phyloP scores from a whole-genome alignment of 176 grass and related monocot genomes.

The Microstegium vimineum region DNA sequence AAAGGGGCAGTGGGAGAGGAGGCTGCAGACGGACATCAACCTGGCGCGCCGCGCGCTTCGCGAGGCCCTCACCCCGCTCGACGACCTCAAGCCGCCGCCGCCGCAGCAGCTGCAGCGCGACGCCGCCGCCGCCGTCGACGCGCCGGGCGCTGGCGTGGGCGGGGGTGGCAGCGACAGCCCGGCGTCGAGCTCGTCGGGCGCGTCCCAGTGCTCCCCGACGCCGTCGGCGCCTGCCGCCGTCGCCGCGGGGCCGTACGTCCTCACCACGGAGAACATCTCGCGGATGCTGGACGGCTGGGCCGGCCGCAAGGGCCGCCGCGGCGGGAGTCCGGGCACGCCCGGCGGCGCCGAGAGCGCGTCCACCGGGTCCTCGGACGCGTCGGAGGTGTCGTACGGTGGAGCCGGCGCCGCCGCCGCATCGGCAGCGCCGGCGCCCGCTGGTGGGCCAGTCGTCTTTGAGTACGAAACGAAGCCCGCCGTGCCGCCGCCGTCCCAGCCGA shows the following conservation, averaged over 20 bases:
- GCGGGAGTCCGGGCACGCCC: slow-evolving; percentile 3
- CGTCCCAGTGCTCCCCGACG: slow-evolving; percentile 35
- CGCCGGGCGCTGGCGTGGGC: background rate
- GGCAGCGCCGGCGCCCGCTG: background rate
- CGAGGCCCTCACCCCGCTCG: slow-evolving; percentile 54
- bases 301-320: background rate
- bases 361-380: slow-evolving; percentile 28
- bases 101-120: background rate
- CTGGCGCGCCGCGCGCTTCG: slow-evolving; percentile 61
- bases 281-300: slow-evolving; percentile 77
- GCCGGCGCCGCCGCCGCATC: background rate
- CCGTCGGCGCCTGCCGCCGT: background rate
- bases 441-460: background rate
- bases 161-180: background rate
- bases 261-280: slow-evolving; percentile 70
- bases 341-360: slow-evolving; percentile 37
- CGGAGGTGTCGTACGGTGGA: slow-evolving; percentile 31
- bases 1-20: slow-evolving; percentile 84
- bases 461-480: slow-evolving; percentile 29
- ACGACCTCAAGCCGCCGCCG: slow-evolving; percentile 24
- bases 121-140: background rate
- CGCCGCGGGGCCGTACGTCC: slow-evolving; percentile 41
- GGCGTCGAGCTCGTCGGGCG: slow-evolving; percentile 31
- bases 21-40: slow-evolving; percentile 80
- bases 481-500: background rate